Evolutionary conservation across 208 protist species (phyloP), one percentile per base, ranked within the genome.

Genomic region (Crithidia expoeki): DNA sequence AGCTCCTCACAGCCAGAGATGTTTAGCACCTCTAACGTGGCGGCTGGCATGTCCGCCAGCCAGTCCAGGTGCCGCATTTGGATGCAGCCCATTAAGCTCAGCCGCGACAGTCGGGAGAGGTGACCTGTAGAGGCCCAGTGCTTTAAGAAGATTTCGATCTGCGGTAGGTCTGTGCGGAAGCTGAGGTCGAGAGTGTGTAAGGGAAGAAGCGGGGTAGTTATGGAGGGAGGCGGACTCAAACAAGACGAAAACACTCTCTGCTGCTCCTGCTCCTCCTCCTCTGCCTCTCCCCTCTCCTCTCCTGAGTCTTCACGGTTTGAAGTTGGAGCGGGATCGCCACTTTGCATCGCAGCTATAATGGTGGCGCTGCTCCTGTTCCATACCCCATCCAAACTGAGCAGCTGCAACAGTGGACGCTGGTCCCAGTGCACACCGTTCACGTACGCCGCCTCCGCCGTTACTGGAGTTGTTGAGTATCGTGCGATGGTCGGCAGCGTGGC

Each of bases 101-200:
- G 63, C 2, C 63, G 63, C 17, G 21, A 6, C 2, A 68, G 51
- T 4, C 63, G 51, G 9, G 32, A 17, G 21, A 68, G 63, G 23
- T 58, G 63, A 1, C 63, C 63, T 2, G 63, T 47, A 4, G 63
- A 32, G 49, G 63, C 63, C 63, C 63, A 68, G 21, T n/a, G 27
- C 7, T 21, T 2, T 2, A 68, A 21, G 1, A 59, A 1, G 5
- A 2, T 23, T 33, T 71, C 65, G n/a, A 71, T 5, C 7, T 27
- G 21, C 0, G 28, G 2, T 2, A 71, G 42, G 21, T 71, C 65
- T 3, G 42, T 36, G 65, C 65, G 49, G 19, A 71, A 60, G 36
- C 53, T 63, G 21, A 71, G 36, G 32, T 60, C 65, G 4, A 71
- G 36, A 11, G 65, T 71, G 30, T 71, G 65, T 17, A 63, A 55